These are phyloP conservation scores for Pyrus betulifolia DNA, from an alignment of 306 rosid species.

Conservation along the genomic window DNA sequence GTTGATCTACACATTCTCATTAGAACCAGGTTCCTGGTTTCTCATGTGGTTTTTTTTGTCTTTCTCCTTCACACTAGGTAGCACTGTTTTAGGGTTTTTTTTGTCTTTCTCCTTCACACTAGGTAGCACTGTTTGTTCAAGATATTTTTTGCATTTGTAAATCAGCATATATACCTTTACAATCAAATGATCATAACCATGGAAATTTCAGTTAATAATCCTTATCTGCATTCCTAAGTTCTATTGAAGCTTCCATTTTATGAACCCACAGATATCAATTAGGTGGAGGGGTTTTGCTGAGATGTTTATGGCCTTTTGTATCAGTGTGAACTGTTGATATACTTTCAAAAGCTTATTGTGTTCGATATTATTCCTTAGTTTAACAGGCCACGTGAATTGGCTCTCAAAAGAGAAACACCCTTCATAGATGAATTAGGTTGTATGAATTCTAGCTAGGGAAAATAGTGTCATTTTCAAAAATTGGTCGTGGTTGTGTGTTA, in stretches of 20 bases:
- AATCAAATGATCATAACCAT: background rate
- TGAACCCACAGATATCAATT: background rate
- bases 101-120: background rate
- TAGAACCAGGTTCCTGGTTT: background rate
- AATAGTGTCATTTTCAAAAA: background rate
- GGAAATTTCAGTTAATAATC: background rate
- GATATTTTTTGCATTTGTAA: background rate
- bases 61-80: background rate
- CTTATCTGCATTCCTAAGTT: background rate
- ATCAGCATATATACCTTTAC: background rate
- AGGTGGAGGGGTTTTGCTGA: background rate
- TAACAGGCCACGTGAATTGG: background rate
- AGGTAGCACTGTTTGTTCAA: background rate
- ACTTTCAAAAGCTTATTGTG: background rate
- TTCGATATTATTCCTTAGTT: background rate
- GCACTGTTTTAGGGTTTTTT: background rate
- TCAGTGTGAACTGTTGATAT: background rate
- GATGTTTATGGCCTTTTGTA: background rate
- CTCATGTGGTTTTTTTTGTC: background rate
- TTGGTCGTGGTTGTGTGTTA: background rate
- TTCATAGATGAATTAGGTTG: background rate
- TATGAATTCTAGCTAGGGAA: background rate
- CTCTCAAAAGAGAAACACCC: background rate
- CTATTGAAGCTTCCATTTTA: background rate
- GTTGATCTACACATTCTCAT: background rate